These are phyloP conservation scores for Aspergillus eucalypticola DNA, from an alignment of 2,329 filamentous ascomycete species.

Conservation along the genomic window DNA sequence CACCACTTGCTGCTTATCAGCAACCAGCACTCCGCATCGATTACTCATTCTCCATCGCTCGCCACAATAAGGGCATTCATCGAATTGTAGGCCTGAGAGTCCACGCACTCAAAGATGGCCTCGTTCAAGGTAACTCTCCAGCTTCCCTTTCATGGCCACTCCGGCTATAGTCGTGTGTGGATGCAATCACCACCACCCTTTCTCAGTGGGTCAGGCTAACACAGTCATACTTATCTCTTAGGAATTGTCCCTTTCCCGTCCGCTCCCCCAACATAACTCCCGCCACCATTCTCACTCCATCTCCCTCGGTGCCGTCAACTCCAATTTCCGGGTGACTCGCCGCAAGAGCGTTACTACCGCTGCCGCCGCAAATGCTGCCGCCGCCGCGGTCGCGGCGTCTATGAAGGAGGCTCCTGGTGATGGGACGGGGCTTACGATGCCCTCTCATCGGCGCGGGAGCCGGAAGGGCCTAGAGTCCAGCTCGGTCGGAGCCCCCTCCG, in stretches of 20 bases:
- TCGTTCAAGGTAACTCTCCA: slow-evolving; percentile 41
- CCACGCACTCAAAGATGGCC: slow-evolving; percentile 35
- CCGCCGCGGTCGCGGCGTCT: slow-evolving; percentile 62
- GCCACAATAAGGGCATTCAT: slow-evolving; percentile 26
- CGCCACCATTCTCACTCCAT: slow-evolving; percentile 81
- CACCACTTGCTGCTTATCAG: neutral
- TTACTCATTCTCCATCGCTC: slow-evolving; percentile 9
- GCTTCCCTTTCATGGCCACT: neutral
- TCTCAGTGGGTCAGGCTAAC: slow-evolving; percentile 22
- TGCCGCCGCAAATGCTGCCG: slow-evolving; percentile 70
- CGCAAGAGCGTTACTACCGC: slow-evolving; percentile 89
- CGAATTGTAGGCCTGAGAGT: slow-evolving; percentile 33
- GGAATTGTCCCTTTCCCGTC: slow-evolving; percentile 60
- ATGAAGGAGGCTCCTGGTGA: slow-evolving; percentile 63
- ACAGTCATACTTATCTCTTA: slow-evolving; percentile 21
- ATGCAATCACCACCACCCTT: neutral
- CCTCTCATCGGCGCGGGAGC: slow-evolving; percentile 57
- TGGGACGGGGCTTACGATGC: slow-evolving; percentile 59
- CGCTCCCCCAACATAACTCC: slow-evolving; percentile 67
- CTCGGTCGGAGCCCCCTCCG: slow-evolving; percentile 45
- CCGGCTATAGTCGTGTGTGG: neutral
- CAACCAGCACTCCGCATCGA: slow-evolving; percentile 1
- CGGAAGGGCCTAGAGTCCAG: slow-evolving; percentile 66
- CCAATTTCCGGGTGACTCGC: slow-evolving; percentile 82
- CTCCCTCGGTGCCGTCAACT: slow-evolving; percentile 73